Evolutionary conservation across 176 grass and related monocot genomes (phyloP).

Genomic region (Elaeis guineensis): DNA sequence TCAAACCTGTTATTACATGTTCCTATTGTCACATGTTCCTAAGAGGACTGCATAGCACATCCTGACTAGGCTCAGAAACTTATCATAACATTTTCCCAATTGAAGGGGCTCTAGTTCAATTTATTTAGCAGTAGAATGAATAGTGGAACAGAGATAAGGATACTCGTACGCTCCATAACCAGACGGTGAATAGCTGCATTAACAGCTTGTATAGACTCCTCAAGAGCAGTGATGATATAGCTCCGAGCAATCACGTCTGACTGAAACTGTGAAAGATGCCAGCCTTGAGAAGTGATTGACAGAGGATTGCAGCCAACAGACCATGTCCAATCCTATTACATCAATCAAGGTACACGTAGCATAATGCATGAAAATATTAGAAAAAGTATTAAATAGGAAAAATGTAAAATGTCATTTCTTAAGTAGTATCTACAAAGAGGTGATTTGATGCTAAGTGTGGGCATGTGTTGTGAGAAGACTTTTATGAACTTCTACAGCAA

Average conservation of each 20-base stretch:
- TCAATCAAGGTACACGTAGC: too few species aligned
- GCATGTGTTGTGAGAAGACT: too few species aligned
- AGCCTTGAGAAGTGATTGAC: constrained; percentile 70
- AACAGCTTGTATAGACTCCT: constrained; percentile 72
- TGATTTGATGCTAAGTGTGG: too few species aligned
- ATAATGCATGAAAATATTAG: neutral
- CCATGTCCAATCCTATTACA: constrained; percentile 83
- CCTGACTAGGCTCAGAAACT: too few species aligned
- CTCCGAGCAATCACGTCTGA: constrained; percentile 66
- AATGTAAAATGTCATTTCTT: too few species aligned
- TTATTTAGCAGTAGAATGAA: constrained; percentile 15
- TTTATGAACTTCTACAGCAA: too few species aligned
- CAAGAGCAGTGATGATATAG: constrained; percentile 80
- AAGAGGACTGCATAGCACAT: too few species aligned
- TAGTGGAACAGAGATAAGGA: constrained; percentile 17
- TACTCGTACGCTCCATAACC: constrained; percentile 60
- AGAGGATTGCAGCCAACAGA: constrained; percentile 90
- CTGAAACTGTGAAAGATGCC: constrained; percentile 72
- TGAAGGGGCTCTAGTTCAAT: too few species aligned
- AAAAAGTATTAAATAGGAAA: neutral
- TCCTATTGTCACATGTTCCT: too few species aligned
- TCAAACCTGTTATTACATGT: too few species aligned
- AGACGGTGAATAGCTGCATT: constrained; percentile 74
- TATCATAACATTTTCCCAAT: too few species aligned
- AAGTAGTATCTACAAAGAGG: too few species aligned